Conservation (phyloP, 2,329 filamentous ascomycete species). For the Fusarium marasasianum region DNA sequence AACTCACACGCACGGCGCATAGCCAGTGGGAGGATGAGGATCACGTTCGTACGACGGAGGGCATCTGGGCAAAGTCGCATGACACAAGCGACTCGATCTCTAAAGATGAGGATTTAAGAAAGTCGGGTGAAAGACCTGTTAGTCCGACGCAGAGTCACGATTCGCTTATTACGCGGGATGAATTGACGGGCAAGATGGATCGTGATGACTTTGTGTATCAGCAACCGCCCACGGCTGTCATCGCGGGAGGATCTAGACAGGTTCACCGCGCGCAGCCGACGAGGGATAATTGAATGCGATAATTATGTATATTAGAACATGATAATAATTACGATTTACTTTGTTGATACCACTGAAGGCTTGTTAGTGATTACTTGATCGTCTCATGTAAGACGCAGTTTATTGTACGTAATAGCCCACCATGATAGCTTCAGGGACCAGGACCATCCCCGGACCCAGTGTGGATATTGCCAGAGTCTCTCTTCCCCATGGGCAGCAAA, state of each 20-base stretch:
- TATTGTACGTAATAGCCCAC: slow-evolving; percentile 34
- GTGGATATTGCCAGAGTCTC: not conserved
- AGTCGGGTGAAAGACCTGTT: slow-evolving; percentile 24
- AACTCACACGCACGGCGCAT: slow-evolving; percentile 31
- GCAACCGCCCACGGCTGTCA: slow-evolving; percentile 25
- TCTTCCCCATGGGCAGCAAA: slow-evolving; percentile 5
- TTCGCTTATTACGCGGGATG: slow-evolving; percentile 40
- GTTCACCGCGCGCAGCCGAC: slow-evolving; percentile 24
- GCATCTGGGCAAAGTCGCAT: slow-evolving; percentile 38
- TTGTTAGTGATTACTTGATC: not conserved
- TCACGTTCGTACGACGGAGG: slow-evolving; percentile 36
- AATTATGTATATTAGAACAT: not conserved
- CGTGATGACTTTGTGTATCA: slow-evolving; percentile 3
- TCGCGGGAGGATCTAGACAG: slow-evolving; percentile 28
- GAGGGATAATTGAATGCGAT: slow-evolving; percentile 4
- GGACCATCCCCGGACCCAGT: slow-evolving; percentile 17
- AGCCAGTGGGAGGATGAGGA: slow-evolving; percentile 41
- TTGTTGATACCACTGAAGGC: not conserved
- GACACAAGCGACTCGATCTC: slow-evolving; percentile 30
- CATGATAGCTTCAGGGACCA: slow-evolving; percentile 19
- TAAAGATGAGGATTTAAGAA: slow-evolving; percentile 29
- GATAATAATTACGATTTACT: slow-evolving; percentile 12
- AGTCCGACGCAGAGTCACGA: slow-evolving; percentile 45
- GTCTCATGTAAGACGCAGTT: not conserved
- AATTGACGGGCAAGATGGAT: slow-evolving; percentile 28